These are phyloP conservation scores for Penicillium digitatum DNA, from an alignment of 2,329 filamentous ascomycete genomes.

Conservation along the genomic window DNA sequence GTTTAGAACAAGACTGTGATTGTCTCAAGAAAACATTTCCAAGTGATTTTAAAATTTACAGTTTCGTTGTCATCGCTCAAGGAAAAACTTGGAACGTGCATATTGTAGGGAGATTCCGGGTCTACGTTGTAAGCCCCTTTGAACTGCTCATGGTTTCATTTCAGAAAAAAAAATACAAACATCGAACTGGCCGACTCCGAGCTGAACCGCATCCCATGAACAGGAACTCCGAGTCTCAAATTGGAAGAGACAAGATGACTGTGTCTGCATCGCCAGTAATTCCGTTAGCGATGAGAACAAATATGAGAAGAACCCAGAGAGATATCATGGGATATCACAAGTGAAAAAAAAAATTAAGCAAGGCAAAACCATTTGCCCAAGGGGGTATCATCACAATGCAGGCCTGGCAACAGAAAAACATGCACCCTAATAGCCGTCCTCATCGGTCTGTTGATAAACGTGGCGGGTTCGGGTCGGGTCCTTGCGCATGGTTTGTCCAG, in stretches of 20 bases:
- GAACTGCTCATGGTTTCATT: constrained; percentile 1
- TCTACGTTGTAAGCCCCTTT: neutral
- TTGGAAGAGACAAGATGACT: constrained; percentile 18
- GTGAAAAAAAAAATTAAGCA: constrained; percentile 12
- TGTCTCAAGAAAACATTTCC: neutral
- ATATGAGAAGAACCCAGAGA: constrained; percentile 11
- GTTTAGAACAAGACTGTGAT: neutral
- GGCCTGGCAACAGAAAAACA: neutral
- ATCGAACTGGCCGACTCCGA: constrained; percentile 17
- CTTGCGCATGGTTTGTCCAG: constrained; percentile 92
- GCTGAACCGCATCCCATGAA: constrained; percentile 16
- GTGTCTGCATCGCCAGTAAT: constrained; percentile 25
- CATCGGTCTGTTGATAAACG: constrained; percentile 74
- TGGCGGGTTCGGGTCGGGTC: constrained; percentile 78
- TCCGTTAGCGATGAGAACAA: constrained; percentile 29
- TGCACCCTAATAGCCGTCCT: constrained; percentile 51
- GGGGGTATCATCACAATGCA: constrained; percentile 5
- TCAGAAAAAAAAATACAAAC: neutral
- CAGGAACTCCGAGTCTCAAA: constrained; percentile 17
- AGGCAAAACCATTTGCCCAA: constrained; percentile 9
- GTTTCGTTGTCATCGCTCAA: neutral
- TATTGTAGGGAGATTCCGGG: neutral
- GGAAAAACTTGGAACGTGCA: neutral
- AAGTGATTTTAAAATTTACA: neutral
- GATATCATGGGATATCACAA: constrained; percentile 12